phyloP scores from a whole-genome alignment of 1,284 basidiomycete species.

The Cryptococcus sp. region DNA sequence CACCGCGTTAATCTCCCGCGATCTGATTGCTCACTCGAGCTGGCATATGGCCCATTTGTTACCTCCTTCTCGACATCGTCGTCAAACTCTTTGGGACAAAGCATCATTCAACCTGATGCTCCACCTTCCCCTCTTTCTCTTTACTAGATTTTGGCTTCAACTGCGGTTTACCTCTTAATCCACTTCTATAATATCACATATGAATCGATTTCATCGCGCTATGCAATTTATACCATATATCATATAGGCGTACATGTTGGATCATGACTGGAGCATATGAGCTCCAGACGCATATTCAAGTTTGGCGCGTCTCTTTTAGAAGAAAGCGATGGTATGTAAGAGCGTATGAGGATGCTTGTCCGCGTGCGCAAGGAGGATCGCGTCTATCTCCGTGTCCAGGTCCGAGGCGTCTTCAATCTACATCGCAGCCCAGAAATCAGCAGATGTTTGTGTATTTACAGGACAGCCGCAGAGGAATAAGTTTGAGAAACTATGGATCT shows the following conservation, averaged over 20 bases:
- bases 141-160: background rate
- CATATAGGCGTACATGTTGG: background rate
- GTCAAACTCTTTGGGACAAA: background rate
- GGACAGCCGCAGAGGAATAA: background rate
- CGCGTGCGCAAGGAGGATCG: conserved; percentile 79
- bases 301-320: conserved; percentile 54
- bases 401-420: conserved; percentile 85
- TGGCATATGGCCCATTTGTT: background rate
- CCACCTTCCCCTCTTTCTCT: background rate
- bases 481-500: background rate
- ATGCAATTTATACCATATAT: background rate
- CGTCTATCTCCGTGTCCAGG: conserved; percentile 87
- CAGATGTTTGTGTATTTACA: background rate
- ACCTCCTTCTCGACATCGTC: conserved; percentile 7
- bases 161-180: background rate
- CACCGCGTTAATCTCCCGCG: background rate
- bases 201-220: background rate
- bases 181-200: background rate
- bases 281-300: background rate
- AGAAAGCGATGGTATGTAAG: conserved; percentile 87
- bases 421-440: background rate
- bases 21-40: background rate
- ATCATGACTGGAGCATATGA: no score
- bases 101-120: no score
- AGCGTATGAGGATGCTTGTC: conserved; percentile 89